Percentiles rank a stretch among this genome's conserved stretches.
Conservation (phyloP, 305 asterid genomes). For the Fraxinus dipetala region DNA sequence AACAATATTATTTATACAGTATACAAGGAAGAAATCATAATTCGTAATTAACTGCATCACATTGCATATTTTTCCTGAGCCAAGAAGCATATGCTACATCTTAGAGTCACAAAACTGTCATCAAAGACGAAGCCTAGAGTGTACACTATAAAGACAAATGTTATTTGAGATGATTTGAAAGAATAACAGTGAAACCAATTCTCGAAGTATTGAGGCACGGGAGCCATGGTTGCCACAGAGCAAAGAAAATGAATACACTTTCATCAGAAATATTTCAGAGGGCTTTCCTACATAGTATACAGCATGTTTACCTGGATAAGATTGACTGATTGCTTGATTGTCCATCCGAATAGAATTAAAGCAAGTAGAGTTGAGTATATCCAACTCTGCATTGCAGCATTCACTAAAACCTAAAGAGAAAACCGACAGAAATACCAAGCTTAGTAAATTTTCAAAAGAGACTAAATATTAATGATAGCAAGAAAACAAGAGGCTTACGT, state of each 20-base stretch:
- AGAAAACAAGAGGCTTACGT: slow-evolving; percentile 43
- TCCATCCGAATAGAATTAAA: slow-evolving; percentile 65
- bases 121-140: neutral
- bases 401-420: slow-evolving; percentile 54
- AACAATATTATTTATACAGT: neutral
- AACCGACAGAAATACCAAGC: slow-evolving; percentile 10
- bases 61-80: neutral
- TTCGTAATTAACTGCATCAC: neutral
- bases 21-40: neutral
- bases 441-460: neutral
- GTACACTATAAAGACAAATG: neutral
- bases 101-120: neutral
- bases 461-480: slow-evolving; percentile 4
- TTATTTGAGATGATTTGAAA: neutral
- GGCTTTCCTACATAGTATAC: neutral
- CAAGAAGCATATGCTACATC: neutral
- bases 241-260: neutral
- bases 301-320: slow-evolving; percentile 63
- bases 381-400: slow-evolving; percentile 52
- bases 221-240: neutral
- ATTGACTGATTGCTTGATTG: slow-evolving; percentile 73
- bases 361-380: slow-evolving; percentile 44
- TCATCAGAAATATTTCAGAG: neutral
- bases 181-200: neutral
- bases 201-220: neutral